Conservation (phyloP, 176 grass and related monocot genomes). For the Metroxylon sagu region DNA sequence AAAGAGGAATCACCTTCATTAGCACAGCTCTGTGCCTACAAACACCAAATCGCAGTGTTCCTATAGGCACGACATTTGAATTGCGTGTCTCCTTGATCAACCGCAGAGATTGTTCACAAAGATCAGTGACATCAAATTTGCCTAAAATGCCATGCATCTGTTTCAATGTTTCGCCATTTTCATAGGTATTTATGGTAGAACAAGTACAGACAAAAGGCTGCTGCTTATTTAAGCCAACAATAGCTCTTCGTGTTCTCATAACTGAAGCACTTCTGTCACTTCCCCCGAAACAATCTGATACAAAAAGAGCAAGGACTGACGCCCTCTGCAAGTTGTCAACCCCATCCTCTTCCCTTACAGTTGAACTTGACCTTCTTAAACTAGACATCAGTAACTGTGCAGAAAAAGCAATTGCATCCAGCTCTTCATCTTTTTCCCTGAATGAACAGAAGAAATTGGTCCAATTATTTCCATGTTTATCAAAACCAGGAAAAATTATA, state of each 20-base stretch:
- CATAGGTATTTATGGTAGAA: conserved; percentile 30
- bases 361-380: conserved; percentile 47
- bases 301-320: conserved; percentile 87
- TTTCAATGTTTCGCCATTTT: conserved; percentile 29
- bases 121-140: conserved; percentile 35
- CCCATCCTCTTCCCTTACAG: conserved; percentile 42
- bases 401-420: conserved; percentile 80
- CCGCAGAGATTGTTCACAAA: conserved; percentile 65
- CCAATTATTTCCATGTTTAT: conserved; percentile 15
- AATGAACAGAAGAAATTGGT: conserved; percentile 20
- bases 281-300: conserved; percentile 97
- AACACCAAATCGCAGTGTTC: conserved; percentile 71
- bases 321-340: conserved; percentile 57
- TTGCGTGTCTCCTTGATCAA: conserved; percentile 83
- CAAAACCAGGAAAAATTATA: background rate
- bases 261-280: conserved; percentile 75
- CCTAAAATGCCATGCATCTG: conserved; percentile 24
- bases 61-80: conserved; percentile 87
- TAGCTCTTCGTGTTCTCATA: conserved; percentile 49
- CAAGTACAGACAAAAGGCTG: conserved; percentile 96
- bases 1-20: conserved; percentile 62
- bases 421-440: conserved; percentile 90
- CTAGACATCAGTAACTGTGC: conserved; percentile 72
- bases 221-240: conserved; percentile 71
- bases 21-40: conserved; percentile 95